Base-by-base conservation (phyloP, 2,329 filamentous ascomycete genomes). In the Periconia digitata region DNA sequence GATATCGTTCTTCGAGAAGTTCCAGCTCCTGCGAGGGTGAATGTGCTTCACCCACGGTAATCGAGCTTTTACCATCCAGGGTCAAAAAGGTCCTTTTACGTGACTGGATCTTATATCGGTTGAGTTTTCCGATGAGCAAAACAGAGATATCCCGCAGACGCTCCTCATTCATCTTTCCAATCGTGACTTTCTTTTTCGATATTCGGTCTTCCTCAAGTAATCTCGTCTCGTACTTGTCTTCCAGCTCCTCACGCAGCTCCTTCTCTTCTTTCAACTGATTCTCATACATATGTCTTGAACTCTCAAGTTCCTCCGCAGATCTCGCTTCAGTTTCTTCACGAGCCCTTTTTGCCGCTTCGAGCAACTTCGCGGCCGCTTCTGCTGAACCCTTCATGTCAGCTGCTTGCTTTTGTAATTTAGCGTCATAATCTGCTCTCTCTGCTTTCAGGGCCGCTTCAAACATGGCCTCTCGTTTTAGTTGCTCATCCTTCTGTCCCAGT, bases 321-420 rank as follows among this genome's bases (percentile, higher is more conserved):
- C 58, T 60, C 16, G 59, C 54, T 40, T 64, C 62, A 6, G 62
- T 60, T 40, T 66, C 61, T 39, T 66, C 61, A 23, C 59, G 50
- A 15, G 62, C 62, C 46, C 53, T 56, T 54, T 63, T 60, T 8
- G 62, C 61, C 1, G 61, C 62, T 2, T 58, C 60, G 8, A 66
- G 56, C 24, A 64, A 38, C 27, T 55, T 52, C 12, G 49, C 49
- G 10, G 62, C 62, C 17, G 46, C 23, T 32, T 68, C 60, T n/a
- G 65, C 66, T 7, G 63, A 60, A 17, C 66, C 67, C 18, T 76
- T 74, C 55, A 67, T 76, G 23, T 78, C 76, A 34, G 75, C 74
- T 18, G 76, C 74, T 50, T 76, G 79, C 62, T 80, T 79, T 34
- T 74, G 74, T n/a, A 77, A 76, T 42, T 76, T 71, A 12, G 72